Base-by-base conservation (phyloP, 208 protist genomes). In the Trypanosoma melophagium region DNA sequence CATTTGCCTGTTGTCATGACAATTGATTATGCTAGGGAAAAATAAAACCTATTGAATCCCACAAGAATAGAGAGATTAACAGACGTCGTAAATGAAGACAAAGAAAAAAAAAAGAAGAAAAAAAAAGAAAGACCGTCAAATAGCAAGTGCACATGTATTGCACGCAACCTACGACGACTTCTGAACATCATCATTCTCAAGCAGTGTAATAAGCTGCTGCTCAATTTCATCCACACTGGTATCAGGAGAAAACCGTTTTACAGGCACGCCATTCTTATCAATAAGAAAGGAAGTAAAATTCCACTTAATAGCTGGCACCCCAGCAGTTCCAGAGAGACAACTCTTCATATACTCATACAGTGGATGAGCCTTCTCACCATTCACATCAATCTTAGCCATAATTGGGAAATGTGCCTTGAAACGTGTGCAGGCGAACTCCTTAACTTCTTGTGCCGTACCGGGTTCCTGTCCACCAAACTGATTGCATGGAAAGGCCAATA, bases 231-330 rank as follows among this genome's bases (percentile, higher is more conserved):
- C 65, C 40, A 68, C 40, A n/a, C 56, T 79, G 38, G 77, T 62
- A 5, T 71, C 86, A 28, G 89, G 77, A 7, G 77, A 71, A 69
- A 90, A 96, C 54, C 90, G 87, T 24, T 63, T 44, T 59, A 92
- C 80, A 17, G 84, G 74, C 16, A 81, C 60, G 22, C 90, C 90
- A 54, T 93, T 75, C 31, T 71, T 60, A 63, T 94, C 79, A 55
- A 91, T 76, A 40, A 97, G 76, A 66, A 98, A 98, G 16, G 90
- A 95, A 3, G 93, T 96, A 79, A 97, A 98, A 77, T 98, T 98
- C 94, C 95, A 97, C 79, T 95, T 97, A 58, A 98, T 86, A 1
- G 79, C 41, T 14, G 78, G 83, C 21, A 69, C 83, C 40, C 84
- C 81, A 19, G 91, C 60, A 24, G 86, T 49, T 28, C 93, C 93